These are phyloP conservation scores for Samsoniella hepiali DNA, from an alignment of 2,329 filamentous ascomycete genomes.

Conservation along the genomic window DNA sequence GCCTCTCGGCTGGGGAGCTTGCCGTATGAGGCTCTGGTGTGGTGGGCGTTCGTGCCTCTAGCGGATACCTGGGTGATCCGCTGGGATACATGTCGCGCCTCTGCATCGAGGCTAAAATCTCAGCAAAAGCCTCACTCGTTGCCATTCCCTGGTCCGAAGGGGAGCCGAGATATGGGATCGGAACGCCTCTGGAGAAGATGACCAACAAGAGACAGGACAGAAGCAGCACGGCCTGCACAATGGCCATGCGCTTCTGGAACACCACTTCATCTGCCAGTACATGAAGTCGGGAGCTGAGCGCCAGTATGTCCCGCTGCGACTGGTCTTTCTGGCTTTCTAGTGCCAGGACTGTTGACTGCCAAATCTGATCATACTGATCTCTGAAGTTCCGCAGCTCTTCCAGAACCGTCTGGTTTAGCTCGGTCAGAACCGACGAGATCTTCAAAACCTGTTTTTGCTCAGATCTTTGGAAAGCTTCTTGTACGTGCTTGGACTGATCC, in stretches of 20 bases:
- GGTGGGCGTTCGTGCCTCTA: neutral
- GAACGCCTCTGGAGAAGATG: constrained; percentile 65
- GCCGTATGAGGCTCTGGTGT: neutral
- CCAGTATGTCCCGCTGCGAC: constrained; percentile 77
- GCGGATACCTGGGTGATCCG: constrained; percentile 5
- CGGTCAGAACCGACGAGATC: constrained; percentile 75
- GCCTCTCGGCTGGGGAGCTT: neutral
- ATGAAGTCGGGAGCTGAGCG: constrained; percentile 75
- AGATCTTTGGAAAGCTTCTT: constrained; percentile 80
- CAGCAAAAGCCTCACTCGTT: constrained; percentile 23
- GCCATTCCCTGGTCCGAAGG: constrained; percentile 28
- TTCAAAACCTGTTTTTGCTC: constrained; percentile 86
- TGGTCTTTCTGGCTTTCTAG: constrained; percentile 85
- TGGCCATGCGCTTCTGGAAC: constrained; percentile 86
- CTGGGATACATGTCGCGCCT: constrained; percentile 16
- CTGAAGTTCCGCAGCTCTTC: constrained; percentile 74
- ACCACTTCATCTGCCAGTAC: constrained; percentile 90
- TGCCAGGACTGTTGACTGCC: constrained; percentile 92
- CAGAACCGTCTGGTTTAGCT: constrained; percentile 83
- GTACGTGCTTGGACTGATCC: constrained; percentile 85
- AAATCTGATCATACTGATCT: constrained; percentile 90
- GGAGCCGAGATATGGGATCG: constrained; percentile 33
- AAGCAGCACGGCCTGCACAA: constrained; percentile 83
- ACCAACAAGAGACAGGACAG: constrained; percentile 84
- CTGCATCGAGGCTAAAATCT: constrained; percentile 22